Conservation (phyloP, 371 early-diverging fungal genomes). For the Enterospora canceri region DNA sequence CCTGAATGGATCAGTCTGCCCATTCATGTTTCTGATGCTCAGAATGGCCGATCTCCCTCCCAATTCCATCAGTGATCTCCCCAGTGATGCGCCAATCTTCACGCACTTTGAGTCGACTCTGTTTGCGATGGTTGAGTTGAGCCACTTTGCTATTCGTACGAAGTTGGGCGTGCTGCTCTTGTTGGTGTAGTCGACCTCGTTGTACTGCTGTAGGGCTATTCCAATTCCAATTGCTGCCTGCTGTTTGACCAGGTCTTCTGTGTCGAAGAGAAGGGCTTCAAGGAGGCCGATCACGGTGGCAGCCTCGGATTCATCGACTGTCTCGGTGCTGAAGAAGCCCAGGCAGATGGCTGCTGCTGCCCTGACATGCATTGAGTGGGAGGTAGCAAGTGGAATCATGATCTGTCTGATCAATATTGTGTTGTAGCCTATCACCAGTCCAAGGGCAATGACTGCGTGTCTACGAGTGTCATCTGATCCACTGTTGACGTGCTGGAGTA, state of each 20-base stretch:
- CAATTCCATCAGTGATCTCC: constrained; percentile 89
- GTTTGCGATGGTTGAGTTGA: constrained; percentile 71
- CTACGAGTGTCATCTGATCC: constrained; percentile 93
- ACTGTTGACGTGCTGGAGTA: constrained; percentile 88
- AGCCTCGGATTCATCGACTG: constrained; percentile 64
- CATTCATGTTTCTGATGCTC: constrained; percentile 70
- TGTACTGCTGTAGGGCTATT: constrained; percentile 89
- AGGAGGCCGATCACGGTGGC: constrained; percentile 68
- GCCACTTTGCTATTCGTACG: constrained; percentile 61
- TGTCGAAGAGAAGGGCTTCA: constrained; percentile 89
- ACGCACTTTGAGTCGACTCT: constrained; percentile 80
- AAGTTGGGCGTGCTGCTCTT: background rate
- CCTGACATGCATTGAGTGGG: constrained; percentile 90
- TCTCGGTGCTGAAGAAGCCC: constrained; percentile 89
- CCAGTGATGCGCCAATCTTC: constrained; percentile 87
- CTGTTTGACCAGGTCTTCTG: constrained; percentile 87
- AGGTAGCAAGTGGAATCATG: constrained; percentile 83
- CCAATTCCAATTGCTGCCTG: constrained; percentile 87
- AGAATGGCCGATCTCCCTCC: constrained; percentile 79
- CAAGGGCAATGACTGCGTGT: constrained; percentile 84
- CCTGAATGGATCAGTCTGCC: constrained; percentile 74
- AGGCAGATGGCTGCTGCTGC: constrained; percentile 85
- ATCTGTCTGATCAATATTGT: constrained; percentile 80
- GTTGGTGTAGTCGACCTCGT: constrained; percentile 62
- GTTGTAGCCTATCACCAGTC: constrained; percentile 75